Base-by-base conservation (phyloP, 208 protist genomes). In the Strigomonas culicis region DNA sequence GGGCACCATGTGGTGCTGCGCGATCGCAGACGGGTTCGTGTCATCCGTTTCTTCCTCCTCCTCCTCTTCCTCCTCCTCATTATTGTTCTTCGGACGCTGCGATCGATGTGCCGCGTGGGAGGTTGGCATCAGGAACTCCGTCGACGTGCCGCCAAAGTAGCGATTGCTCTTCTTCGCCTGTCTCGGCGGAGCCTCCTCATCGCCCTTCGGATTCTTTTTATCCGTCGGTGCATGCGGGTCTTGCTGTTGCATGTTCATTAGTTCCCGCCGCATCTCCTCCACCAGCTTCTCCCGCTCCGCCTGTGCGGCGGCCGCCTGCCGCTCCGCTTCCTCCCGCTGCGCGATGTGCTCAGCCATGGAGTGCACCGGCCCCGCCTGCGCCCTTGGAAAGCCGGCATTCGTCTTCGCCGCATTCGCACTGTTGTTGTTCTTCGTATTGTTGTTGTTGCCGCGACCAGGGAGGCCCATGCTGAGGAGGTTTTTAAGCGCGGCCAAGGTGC, bases 281-380 rank as follows among this genome's bases (percentile, higher is more conserved):
- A 27, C 30, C 30, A 61, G 22, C 49, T 79, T 63, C 52, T 73
- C 70, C 27, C 63, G 72, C n/a, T 50, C 63, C 15, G 68, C 64
- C 7, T 61, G 60, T 44, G 66, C 53, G 53, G 69, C 58, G 4
- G 76, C 77, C 1, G 56, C 69, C 24, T 71, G 44, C 13, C 63
- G 36, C 41, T 83, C 70, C 34, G 70, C 79, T 25, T 75, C 75
- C 28, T 81, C 75, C n/a, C n/a, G n/a, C n/a, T n/a, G n/a, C n/a
- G n/a, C n/a, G n/a, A n/a, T n/a, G n/a, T n/a, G n/a, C n/a, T n/a
- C n/a, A n/a, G n/a, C n/a, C n/a, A n/a, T n/a, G n/a, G 41, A 47
- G 41, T 13, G 41, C 15, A 21, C 41, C 41, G 13, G 41, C 13
- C 41, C 41, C 15, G 41, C 41, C 41, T 21, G 15, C 19, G 41